Base-by-base conservation (phyloP, 345 rosid species). In the Durio zibethinus region DNA sequence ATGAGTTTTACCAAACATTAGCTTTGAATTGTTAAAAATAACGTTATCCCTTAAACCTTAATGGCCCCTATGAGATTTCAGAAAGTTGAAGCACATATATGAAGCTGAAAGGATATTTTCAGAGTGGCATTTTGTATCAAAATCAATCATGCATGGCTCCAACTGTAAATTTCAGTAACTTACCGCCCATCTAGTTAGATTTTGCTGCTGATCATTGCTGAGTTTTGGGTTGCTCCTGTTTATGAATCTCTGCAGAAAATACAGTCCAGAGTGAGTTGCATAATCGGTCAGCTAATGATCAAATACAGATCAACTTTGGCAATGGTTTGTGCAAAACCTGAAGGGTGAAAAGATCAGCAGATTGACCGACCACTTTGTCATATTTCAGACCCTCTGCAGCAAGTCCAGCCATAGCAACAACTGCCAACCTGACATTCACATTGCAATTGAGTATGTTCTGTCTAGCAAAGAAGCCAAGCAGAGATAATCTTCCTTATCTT, bases 181-280 rank as follows among this genome's bases (percentile, higher is more conserved):
- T 85, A 95, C 99, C 23, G 97, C 98, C 99, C 99, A 95, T 93
- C 99, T 83, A 0, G 98, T 93, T 47, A 93, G 97, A 84, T 95
- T 95, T 84, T 89, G 97, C 78, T 95, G 99, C 90, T 93, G 94
- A 33, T 86, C 92, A 77, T 93, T 90, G 85, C 92, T 90, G 33
- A 93, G 86, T 72, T 84, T 86, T 29, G 96, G 98, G 78, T 87
- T 91, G 87, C 92, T 95, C 59, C 98, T 88, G 71, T 95, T 93
- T 72, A 93, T 89, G 82, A 93, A 89, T 83, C 98, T 83, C 99
- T 93, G 90, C 79, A 76, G 9, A 35, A 63, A 48, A 75, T 0
- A 16, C 15, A 79, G 45, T 35, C 68, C 33, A 10, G 15, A 33
- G 29, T 50, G 12, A 50, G 74, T 48, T 48, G 23, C 21, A 35